Percentiles rank a stretch among this genome's conserved stretches.
phyloP scores from a whole-genome alignment of 108 stramenopile species.

The Ochromonas danica region DNA sequence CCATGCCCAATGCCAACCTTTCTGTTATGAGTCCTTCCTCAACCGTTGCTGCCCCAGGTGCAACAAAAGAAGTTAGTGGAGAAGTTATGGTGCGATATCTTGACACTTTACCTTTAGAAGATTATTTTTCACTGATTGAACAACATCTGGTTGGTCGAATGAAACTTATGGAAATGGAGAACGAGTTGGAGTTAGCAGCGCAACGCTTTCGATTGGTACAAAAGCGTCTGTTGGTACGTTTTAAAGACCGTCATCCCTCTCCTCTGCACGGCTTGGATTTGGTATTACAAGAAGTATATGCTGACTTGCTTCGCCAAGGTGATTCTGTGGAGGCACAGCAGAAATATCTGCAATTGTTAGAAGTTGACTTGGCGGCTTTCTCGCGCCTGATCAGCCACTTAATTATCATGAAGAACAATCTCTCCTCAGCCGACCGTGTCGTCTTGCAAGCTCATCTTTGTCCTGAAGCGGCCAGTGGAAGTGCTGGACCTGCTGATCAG shows the following conservation, averaged over 20 bases:
- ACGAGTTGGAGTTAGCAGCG: conserved; percentile 45
- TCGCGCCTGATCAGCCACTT: conserved; percentile 40
- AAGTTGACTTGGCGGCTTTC: conserved; percentile 31
- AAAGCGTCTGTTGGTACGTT: conserved; percentile 58
- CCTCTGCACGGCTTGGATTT: conserved; percentile 49
- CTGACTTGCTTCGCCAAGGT: conserved; percentile 36
- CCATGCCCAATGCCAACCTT: neutral
- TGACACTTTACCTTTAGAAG: conserved; percentile 49
- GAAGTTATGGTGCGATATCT: conserved; percentile 27
- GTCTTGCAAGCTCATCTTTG: conserved; percentile 44
- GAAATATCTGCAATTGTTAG: neutral
- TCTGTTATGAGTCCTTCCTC: neutral
- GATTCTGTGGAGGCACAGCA: conserved; percentile 38
- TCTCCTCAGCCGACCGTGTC: conserved; percentile 37
- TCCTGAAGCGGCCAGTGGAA: conserved; percentile 41
- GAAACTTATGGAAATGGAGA: neutral
- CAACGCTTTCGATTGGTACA: conserved; percentile 57
- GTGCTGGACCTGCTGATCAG: conserved; percentile 25
- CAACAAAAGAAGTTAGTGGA: neutral
- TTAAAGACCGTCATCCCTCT: conserved; percentile 57
- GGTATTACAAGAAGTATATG: conserved; percentile 52
- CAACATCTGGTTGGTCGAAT: conserved; percentile 41
- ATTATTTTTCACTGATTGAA: conserved; percentile 45
- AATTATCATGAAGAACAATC: conserved; percentile 35
- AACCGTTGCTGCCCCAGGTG: neutral